A percentile compares a stretch with the other conserved stretches of the same genome.
Evolutionary conservation across 495 filamentous ascomycete genomes (phyloP).

Genomic region (Penicillium alfredii): DNA sequence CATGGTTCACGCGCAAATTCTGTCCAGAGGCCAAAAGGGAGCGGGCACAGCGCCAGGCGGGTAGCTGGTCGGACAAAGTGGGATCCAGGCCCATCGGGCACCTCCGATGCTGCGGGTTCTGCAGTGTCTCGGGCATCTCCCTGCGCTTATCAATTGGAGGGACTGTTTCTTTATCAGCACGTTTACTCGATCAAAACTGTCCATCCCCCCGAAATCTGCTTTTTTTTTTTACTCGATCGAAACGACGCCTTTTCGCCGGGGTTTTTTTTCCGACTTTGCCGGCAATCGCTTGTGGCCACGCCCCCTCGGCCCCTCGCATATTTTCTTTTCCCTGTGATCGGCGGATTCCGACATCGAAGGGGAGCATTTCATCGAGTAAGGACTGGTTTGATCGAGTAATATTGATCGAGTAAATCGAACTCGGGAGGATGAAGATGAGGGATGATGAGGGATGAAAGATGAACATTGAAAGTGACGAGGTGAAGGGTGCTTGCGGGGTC

Average conservation of each 20-base stretch:
- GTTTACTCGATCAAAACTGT: slow-evolving; percentile 15
- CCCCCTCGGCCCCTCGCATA: background rate
- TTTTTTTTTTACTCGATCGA: slow-evolving; percentile 20
- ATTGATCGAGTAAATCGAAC: too few relatives aligned
- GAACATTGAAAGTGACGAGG: too few relatives aligned
- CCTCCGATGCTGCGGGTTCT: slow-evolving; percentile 17
- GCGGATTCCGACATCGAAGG: slow-evolving; percentile 5
- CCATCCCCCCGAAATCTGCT: too few relatives aligned
- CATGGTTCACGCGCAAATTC: slow-evolving; percentile 11
- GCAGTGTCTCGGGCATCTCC: slow-evolving; percentile 1
- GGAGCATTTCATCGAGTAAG: slow-evolving; percentile 7
- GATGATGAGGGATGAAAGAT: too few relatives aligned
- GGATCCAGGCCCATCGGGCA: slow-evolving; percentile 14
- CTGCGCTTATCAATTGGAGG: slow-evolving; percentile 10
- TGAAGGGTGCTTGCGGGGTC: too few relatives aligned
- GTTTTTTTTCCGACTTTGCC: background rate
- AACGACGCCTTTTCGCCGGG: slow-evolving; percentile 5
- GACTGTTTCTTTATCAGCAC: slow-evolving; percentile 10
- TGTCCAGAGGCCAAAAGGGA: too few relatives aligned
- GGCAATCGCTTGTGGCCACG: too few relatives aligned
- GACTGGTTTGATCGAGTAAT: too few relatives aligned
- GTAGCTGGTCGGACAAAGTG: slow-evolving; percentile 1
- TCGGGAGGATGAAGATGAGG: too few relatives aligned
- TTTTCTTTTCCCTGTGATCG: slow-evolving; percentile 1
- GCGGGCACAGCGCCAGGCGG: too few relatives aligned